Conservation (phyloP, 2,329 filamentous ascomycete genomes). For the Penicillium oxalicum region DNA sequence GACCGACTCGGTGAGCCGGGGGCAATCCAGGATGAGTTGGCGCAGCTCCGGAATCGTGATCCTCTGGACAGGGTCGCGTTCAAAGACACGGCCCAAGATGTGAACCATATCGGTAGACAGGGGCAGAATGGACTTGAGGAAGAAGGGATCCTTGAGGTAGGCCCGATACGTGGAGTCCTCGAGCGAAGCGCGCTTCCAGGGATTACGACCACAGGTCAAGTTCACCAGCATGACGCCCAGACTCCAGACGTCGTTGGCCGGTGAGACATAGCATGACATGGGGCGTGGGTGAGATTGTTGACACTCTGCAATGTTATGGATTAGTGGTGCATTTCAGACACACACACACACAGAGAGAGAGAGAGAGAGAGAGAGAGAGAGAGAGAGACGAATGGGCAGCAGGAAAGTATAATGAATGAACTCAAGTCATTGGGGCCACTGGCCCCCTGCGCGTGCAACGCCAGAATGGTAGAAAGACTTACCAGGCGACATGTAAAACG, state of each 20-base stretch:
- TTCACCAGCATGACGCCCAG: conserved; percentile 98
- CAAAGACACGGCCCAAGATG: conserved; percentile 82
- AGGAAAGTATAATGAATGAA: background rate
- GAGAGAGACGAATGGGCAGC: background rate
- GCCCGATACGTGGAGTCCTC: conserved; percentile 95
- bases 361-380: background rate
- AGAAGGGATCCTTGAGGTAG: conserved; percentile 76
- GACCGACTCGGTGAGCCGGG: conserved; percentile 56
- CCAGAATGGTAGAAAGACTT: conserved; percentile 37
- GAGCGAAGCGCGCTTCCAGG: conserved; percentile 92
- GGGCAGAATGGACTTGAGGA: conserved; percentile 87
- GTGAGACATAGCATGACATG: conserved; percentile 76
- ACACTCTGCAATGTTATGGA: conserved; percentile 65
- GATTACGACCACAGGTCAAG: conserved; percentile 94
- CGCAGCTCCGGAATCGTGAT: conserved; percentile 77
- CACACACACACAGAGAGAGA: background rate
- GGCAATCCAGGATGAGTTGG: conserved; percentile 68
- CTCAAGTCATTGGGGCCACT: background rate
- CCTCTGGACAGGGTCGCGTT: conserved; percentile 73
- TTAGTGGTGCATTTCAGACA: conserved; percentile 9
- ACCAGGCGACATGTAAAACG: conserved; percentile 99
- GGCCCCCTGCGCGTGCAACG: conserved; percentile 4
- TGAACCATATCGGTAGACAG: conserved; percentile 82
- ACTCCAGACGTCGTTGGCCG: conserved; percentile 95
- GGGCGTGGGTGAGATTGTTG: conserved; percentile 67